Base-by-base conservation (phyloP, 1,284 basidiomycete genomes). In the Apiotrichum sp. region DNA sequence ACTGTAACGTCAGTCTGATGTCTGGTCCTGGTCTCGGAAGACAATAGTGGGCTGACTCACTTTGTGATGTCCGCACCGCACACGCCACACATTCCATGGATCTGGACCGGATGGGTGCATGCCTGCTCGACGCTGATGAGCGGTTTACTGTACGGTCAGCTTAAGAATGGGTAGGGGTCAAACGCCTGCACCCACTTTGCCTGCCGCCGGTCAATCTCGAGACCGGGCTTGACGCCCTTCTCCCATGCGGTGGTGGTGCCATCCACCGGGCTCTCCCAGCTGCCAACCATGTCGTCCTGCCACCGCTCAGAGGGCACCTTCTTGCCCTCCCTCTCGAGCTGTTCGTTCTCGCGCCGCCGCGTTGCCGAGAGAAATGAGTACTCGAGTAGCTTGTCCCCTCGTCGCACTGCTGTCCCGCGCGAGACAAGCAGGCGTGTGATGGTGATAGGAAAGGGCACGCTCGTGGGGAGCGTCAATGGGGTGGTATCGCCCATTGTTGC, bases 61-160 rank as follows among this genome's bases (percentile, higher is more conserved):
- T 82, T 84, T 47, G 90, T 93, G 80, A 98, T 85, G 66, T 96
- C 91, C 75, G 88, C 90, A 40, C 93, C 93, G 71, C 93, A 98
- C 35, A 95, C 75, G 2, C 88, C 92, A 72, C 93, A 98, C 58
- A 98, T 81, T 1, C 95, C 95, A 40, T 86, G 85, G 57, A 95
- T 81, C 75, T 97, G 93, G 64, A 95, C 86, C 49, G 89, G 89
- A 75, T 98, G 93, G 51, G 88, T 90, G 78, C 93, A 98, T 16
- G 89, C 87, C 73, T 95, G 91, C 48, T 83, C 77, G 62, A 95
- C 78, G 45, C 81, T 77, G 31, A 91, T 75, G 52, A 84, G 81
- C 1, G 86, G 80, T 54, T 77, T 80, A 32, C 70, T 74, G 55
- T 4, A 36, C 6, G 3, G 53, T 55, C 45, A 58, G 55, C 52